Percentiles rank a stretch among this genome's conserved stretches.
These are phyloP conservation scores for Nigrospora osmanthi DNA, from an alignment of 2,329 filamentous ascomycete species.

Conservation along the genomic window DNA sequence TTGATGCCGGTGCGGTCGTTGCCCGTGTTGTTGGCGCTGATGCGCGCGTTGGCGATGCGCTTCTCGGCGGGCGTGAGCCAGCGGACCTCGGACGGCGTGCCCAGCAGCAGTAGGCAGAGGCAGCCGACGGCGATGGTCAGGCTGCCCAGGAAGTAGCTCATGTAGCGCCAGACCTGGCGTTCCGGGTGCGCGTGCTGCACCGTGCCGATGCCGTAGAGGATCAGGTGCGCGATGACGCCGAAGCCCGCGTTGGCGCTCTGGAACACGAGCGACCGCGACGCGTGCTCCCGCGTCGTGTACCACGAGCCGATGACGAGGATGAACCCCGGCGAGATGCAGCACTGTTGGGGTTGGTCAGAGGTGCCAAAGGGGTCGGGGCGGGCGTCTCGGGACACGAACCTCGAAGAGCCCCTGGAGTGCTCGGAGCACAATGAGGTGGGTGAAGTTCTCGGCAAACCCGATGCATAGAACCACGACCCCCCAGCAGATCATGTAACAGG, in stretches of 20 bases:
- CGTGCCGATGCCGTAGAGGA: constrained; percentile 27
- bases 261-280: constrained; percentile 25
- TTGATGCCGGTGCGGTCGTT: constrained; percentile 27
- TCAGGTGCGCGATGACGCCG: constrained; percentile 23
- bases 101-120: constrained; percentile 24
- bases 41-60: constrained; percentile 26
- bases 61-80: constrained; percentile 27
- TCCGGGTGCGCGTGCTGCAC: constrained; percentile 17
- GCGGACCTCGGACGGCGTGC: constrained; percentile 27
- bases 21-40: constrained; percentile 26
- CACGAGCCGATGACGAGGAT: constrained; percentile 27
- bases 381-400: constrained; percentile 5
- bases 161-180: constrained; percentile 28
- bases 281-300: constrained; percentile 29
- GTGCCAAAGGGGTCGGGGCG: background rate
- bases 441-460: constrained; percentile 28
- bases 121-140: constrained; percentile 23
- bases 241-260: constrained; percentile 29
- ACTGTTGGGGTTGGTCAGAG: constrained; percentile 8
- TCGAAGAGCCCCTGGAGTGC: constrained; percentile 28
- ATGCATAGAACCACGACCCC: constrained; percentile 27
- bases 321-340: constrained; percentile 29
- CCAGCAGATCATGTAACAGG: constrained; percentile 24
- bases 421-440: constrained; percentile 24
- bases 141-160: constrained; percentile 27